Conservation (phyloP, 495 filamentous ascomycete genomes). For the Aspergillus sclerotiicarbonarius region DNA sequence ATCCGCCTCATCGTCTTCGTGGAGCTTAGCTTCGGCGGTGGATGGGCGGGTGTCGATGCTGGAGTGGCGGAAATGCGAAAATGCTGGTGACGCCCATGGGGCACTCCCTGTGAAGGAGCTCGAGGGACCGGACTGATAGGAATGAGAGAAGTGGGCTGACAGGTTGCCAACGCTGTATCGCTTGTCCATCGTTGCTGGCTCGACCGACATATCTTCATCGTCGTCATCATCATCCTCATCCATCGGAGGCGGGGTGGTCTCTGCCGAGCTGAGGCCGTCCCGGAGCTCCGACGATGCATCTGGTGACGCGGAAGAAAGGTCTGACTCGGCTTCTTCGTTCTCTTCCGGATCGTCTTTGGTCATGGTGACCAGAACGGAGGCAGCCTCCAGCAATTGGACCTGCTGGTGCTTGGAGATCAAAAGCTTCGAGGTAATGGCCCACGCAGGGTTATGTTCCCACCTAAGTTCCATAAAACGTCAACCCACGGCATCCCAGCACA, state of each 20-base stretch:
- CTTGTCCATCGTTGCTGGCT: slow-evolving; percentile 34
- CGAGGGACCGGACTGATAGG: slow-evolving; percentile 76
- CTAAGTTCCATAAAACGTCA: slow-evolving; percentile 56
- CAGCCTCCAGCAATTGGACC: slow-evolving; percentile 94
- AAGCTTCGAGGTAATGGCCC: slow-evolving; percentile 95
- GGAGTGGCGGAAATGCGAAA: slow-evolving; percentile 48
- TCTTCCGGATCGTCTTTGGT: slow-evolving; percentile 63
- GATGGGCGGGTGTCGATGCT: slow-evolving; percentile 63
- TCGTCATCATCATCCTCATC: slow-evolving; percentile 45
- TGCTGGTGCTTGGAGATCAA: slow-evolving; percentile 99
- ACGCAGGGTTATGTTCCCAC: slow-evolving; percentile 99
- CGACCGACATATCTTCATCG: slow-evolving; percentile 42
- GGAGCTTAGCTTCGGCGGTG: slow-evolving; percentile 58
- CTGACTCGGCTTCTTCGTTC: slow-evolving; percentile 66
- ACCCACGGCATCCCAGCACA: slow-evolving; percentile 27
- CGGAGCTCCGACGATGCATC: slow-evolving; percentile 72
- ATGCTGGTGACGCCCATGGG: slow-evolving; percentile 45
- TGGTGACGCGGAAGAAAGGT: slow-evolving; percentile 78
- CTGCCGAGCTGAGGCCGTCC: slow-evolving; percentile 61
- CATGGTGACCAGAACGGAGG: slow-evolving; percentile 91
- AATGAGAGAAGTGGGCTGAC: slow-evolving; percentile 68
- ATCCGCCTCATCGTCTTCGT: slow-evolving; percentile 59
- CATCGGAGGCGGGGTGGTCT: slow-evolving; percentile 56
- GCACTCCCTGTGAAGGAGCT: slow-evolving; percentile 49
- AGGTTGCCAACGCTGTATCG: slow-evolving; percentile 57